These are phyloP conservation scores for Cystofilobasidium capitatum DNA, from an alignment of 768 basidiomycete species.

Conservation along the genomic window DNA sequence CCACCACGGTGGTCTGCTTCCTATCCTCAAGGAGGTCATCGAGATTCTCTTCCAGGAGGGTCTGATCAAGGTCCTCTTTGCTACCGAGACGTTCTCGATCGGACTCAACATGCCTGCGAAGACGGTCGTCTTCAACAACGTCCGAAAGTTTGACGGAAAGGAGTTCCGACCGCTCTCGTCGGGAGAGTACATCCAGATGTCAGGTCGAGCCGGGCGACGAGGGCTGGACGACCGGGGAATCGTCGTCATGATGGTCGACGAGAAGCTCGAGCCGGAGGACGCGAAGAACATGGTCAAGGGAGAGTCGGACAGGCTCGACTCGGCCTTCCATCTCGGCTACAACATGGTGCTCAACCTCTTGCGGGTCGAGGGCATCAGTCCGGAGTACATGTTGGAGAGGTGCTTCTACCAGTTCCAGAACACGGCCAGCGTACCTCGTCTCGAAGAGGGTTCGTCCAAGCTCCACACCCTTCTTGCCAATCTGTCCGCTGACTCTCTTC, in stretches of 20 bases:
- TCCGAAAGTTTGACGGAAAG: constrained; percentile 90
- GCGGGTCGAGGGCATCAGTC: constrained; percentile 96
- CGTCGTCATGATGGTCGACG: constrained; percentile 99
- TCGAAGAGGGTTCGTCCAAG: constrained; percentile 62
- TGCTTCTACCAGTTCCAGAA: constrained; percentile 99
- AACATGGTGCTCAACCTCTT: constrained; percentile 98
- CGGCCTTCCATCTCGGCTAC: constrained; percentile 96
- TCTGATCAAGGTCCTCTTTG: constrained; percentile 93
- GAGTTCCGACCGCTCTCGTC: constrained; percentile 88
- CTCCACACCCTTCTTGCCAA: background rate
- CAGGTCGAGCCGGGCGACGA: constrained; percentile 91
- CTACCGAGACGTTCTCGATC: constrained; percentile 90
- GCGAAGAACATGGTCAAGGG: constrained; percentile 98
- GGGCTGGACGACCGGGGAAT: constrained; percentile 97
- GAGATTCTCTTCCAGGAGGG: constrained; percentile 98
- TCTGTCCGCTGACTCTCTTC: background rate
- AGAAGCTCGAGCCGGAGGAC: constrained; percentile 82
- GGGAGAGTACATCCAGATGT: constrained; percentile 99
- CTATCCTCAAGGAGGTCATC: constrained; percentile 96
- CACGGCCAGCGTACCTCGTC: constrained; percentile 70
- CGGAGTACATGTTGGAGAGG: constrained; percentile 93
- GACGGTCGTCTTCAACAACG: constrained; percentile 93
- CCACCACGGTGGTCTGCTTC: constrained; percentile 93
- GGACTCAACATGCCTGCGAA: constrained; percentile 97
- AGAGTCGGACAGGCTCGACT: constrained; percentile 89